Percentiles rank a stretch among this genome's conserved stretches.
These are phyloP conservation scores for Claviceps quebecensis DNA, from an alignment of 2,329 filamentous ascomycete genomes.

Conservation along the genomic window DNA sequence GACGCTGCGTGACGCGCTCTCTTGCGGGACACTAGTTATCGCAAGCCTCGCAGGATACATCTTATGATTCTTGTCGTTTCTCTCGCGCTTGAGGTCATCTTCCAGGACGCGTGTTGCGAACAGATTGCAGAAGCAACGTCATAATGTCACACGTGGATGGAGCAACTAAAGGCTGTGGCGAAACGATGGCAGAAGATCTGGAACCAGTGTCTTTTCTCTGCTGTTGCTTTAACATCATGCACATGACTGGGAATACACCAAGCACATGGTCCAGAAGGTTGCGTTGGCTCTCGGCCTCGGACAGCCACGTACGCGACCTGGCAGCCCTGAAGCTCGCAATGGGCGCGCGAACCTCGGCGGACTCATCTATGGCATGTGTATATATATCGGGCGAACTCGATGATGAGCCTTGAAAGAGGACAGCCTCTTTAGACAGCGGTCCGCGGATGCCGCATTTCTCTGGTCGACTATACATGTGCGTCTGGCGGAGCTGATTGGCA, in stretches of 20 bases:
- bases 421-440: slow-evolving; percentile 49
- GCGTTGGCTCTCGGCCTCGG: slow-evolving; percentile 81
- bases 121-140: slow-evolving; percentile 5
- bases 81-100: slow-evolving; percentile 52
- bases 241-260: slow-evolving; percentile 67
- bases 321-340: slow-evolving; percentile 87
- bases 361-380: slow-evolving; percentile 54
- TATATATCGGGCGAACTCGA: slow-evolving; percentile 90
- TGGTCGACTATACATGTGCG: slow-evolving; percentile 77
- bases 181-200: not conserved
- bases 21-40: slow-evolving; percentile 29
- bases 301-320: slow-evolving; percentile 62
- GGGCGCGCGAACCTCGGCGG: slow-evolving; percentile 62
- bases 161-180: not conserved
- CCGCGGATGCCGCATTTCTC: slow-evolving; percentile 55
- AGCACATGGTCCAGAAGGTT: slow-evolving; percentile 49
- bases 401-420: slow-evolving; percentile 81
- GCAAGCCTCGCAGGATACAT: slow-evolving; percentile 35
- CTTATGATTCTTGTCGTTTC: slow-evolving; percentile 47
- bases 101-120: slow-evolving; percentile 45
- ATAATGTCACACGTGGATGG: too few relatives aligned
- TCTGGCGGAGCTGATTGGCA: slow-evolving; percentile 73
- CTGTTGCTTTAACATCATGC: too few relatives aligned
- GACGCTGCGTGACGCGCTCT: slow-evolving; percentile 37
- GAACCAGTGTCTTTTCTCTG: too few relatives aligned